These are phyloP conservation scores for Plantago ovata DNA, from an alignment of 257 asterid species.

Conservation along the genomic window DNA sequence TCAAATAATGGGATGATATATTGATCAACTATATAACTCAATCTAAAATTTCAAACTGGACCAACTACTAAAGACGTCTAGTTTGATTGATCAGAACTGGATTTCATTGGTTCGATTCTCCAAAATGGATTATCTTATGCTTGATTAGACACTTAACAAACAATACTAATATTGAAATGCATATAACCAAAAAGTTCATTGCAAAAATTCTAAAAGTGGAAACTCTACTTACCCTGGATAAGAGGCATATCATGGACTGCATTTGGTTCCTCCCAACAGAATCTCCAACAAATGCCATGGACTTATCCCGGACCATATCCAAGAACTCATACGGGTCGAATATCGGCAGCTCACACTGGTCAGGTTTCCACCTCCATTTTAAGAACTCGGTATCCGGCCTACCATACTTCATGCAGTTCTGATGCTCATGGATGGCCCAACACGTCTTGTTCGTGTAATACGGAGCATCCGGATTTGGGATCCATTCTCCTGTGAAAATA, in stretches of 20 bases:
- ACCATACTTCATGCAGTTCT: conserved; percentile 57
- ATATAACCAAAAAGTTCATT: too few relatives aligned
- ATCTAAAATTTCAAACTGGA: too few relatives aligned
- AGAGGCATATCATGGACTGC: conserved; percentile 66
- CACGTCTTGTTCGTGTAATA: conserved; percentile 62
- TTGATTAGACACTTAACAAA: too few relatives aligned
- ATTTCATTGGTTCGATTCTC: too few relatives aligned
- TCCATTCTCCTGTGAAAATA: conserved; percentile 82
- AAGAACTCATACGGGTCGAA: conserved; percentile 37
- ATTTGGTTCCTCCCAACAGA: conserved; percentile 65
- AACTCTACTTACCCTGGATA: conserved; percentile 39
- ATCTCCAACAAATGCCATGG: conserved; percentile 61
- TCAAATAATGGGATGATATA: too few relatives aligned
- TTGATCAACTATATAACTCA: too few relatives aligned
- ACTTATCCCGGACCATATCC: conserved; percentile 46
- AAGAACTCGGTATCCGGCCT: conserved; percentile 52
- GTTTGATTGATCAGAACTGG: too few relatives aligned
- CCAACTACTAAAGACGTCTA: too few relatives aligned
- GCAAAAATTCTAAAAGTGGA: too few relatives aligned
- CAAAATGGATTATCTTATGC: too few relatives aligned
- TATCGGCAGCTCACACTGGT: conserved; percentile 41
- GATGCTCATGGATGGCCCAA: conserved; percentile 49
- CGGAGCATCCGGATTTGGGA: conserved; percentile 60
- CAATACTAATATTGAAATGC: too few relatives aligned
- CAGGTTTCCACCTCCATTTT: conserved; percentile 68